phyloP scores from a whole-genome alignment of 441 rosid species.

The Mallotus japonicus region DNA sequence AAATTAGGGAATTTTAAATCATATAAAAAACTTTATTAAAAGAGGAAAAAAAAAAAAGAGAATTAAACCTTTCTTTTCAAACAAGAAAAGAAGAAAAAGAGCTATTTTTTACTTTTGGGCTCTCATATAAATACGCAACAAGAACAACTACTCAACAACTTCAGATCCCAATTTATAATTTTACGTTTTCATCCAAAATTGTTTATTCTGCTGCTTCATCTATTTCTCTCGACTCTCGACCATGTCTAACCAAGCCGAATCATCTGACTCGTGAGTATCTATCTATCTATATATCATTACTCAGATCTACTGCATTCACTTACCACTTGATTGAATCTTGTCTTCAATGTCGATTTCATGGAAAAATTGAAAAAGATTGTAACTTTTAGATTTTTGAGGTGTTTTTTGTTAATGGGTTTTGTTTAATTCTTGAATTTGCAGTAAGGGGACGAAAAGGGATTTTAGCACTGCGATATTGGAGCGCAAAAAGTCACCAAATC shows the following conservation, averaged over 20 bases:
- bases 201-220: background rate
- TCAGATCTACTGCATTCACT: conserved; percentile 41
- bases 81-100: conserved; percentile 41
- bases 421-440: conserved; percentile 16
- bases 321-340: background rate
- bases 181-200: background rate
- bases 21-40: too few species aligned
- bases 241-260: conserved; percentile 76
- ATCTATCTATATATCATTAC: background rate
- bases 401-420: conserved; percentile 11
- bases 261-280: conserved; percentile 72
- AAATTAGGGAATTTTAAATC: too few species aligned
- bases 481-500: conserved; percentile 81
- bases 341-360: background rate
- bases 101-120: background rate
- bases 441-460: conserved; percentile 76
- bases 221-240: conserved; percentile 17
- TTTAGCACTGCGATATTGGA: conserved; percentile 88
- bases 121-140: conserved; percentile 30
- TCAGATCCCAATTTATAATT: background rate
- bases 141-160: too few species aligned
- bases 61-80: conserved; percentile 34
- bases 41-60: background rate
- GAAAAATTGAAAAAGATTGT: background rate
- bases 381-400: background rate